Evolutionary conservation across 225 moss, liverwort and hornwort species (phyloP).

Genomic region (Asterella californica): DNA sequence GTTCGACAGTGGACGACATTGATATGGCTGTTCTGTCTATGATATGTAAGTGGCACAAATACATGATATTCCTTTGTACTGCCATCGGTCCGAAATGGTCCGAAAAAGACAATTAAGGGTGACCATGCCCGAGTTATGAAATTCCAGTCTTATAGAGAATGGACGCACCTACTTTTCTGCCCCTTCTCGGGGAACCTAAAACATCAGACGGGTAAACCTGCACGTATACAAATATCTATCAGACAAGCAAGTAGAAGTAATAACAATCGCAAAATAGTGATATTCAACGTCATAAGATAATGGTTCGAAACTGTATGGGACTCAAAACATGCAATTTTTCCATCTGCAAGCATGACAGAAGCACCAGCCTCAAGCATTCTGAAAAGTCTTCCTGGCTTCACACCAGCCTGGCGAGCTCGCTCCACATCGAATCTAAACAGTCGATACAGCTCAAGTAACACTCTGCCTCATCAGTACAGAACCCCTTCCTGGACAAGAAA

Average conservation of each 20-base stretch:
- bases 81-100: not conserved
- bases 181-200: constrained; percentile 78
- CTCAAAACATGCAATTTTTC: constrained; percentile 54
- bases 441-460: no score
- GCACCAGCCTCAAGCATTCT: constrained; percentile 69
- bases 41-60: not conserved
- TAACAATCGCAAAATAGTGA: not conserved
- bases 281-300: no score
- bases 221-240: not conserved
- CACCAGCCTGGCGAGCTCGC: constrained; percentile 69
- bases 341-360: constrained; percentile 62
- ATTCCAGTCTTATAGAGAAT: not conserved
- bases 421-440: constrained; percentile 66
- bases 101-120: no score
- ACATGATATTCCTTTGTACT: not conserved
- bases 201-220: constrained; percentile 86
- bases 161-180: constrained; percentile 79
- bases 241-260: not conserved
- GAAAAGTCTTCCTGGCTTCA: constrained; percentile 75
- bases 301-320: not conserved
- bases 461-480: not conserved
- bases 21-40: not conserved
- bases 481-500: not conserved
- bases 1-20: not conserved
- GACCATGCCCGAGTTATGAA: not conserved